Conservation (phyloP, 108 stramenopile species). For the Discostella pseudostelligera region DNA sequence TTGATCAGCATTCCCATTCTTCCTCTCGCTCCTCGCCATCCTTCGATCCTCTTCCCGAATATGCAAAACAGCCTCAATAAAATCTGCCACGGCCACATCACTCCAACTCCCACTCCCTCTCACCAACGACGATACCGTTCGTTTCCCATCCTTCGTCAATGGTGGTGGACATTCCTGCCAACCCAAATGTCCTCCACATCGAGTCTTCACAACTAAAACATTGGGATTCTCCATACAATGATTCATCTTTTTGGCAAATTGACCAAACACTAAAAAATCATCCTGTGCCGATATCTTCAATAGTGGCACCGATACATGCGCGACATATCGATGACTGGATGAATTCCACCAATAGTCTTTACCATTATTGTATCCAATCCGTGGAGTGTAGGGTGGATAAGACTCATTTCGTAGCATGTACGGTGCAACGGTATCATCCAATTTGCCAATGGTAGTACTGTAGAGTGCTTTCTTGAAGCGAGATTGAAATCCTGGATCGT, state of each 20-base stretch:
- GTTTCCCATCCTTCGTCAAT: slow-evolving; percentile 14
- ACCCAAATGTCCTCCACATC: slow-evolving; percentile 86
- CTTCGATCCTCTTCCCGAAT: slow-evolving; percentile 37
- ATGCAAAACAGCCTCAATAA: slow-evolving; percentile 72
- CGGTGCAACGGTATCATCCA: slow-evolving; percentile 70
- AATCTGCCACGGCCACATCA: slow-evolving; percentile 78
- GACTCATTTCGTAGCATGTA: slow-evolving; percentile 62
- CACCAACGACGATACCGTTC: slow-evolving; percentile 15
- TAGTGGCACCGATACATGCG: slow-evolving; percentile 73
- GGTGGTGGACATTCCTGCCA: slow-evolving; percentile 81
- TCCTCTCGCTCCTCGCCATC: slow-evolving; percentile 2
- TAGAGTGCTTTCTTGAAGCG: slow-evolving; percentile 50
- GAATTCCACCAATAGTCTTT: slow-evolving; percentile 74
- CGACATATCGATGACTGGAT: slow-evolving; percentile 64
- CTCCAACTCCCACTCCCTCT: slow-evolving; percentile 77
- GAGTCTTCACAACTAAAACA: slow-evolving; percentile 76
- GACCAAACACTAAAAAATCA: slow-evolving; percentile 71
- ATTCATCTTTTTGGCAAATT: slow-evolving; percentile 53
- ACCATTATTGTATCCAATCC: slow-evolving; percentile 67
- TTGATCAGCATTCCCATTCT: background rate
- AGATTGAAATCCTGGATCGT: slow-evolving; percentile 52
- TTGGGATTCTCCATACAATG: slow-evolving; percentile 80
- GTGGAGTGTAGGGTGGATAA: slow-evolving; percentile 57
- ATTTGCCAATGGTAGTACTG: slow-evolving; percentile 58
- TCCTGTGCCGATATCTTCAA: slow-evolving; percentile 75